A percentile compares a stretch with the other conserved stretches of the same genome.
Evolutionary conservation across 306 rosid species (phyloP).

Genomic region (Leucaena leucocephala): DNA sequence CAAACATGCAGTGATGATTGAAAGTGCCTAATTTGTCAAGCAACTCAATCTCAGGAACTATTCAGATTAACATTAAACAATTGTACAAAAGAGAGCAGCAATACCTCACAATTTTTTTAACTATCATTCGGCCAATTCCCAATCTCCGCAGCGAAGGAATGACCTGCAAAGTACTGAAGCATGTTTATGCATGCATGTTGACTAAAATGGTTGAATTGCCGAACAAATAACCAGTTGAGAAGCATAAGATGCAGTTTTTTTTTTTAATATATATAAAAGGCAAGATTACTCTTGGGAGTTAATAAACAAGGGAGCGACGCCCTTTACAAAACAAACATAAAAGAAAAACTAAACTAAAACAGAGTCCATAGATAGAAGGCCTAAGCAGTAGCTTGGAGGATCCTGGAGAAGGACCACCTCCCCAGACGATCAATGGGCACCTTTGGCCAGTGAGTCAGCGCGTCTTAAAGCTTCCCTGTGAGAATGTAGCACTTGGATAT

Average conservation of each 20-base stretch:
- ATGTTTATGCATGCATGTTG: constrained; percentile 34
- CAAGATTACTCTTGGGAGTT: too few relatives aligned
- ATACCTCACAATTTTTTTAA: constrained; percentile 69
- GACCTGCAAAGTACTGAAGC: constrained; percentile 67
- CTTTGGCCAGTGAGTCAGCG: too few relatives aligned
- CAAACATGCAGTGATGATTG: background rate
- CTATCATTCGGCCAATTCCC: constrained; percentile 80
- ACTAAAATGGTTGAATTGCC: constrained; percentile 15
- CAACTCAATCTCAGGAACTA: constrained; percentile 5
- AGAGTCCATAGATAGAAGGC: too few relatives aligned
- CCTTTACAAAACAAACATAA: too few relatives aligned
- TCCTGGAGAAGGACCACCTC: too few relatives aligned
- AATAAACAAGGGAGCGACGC: too few relatives aligned
- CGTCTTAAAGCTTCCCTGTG: too few relatives aligned
- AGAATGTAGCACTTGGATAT: too few relatives aligned
- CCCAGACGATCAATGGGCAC: too few relatives aligned
- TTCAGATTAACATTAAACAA: constrained; percentile 30
- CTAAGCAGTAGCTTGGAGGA: too few relatives aligned
- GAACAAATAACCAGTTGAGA: background rate
- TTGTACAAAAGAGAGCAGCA: constrained; percentile 7
- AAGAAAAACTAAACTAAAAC: too few relatives aligned
- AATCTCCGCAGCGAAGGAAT: constrained; percentile 68
- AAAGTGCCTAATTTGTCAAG: constrained; percentile 9
- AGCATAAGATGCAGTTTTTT: background rate
- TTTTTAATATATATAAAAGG: too few relatives aligned